Evolutionary conservation across 768 basidiomycete species (phyloP), one percentile per base, ranked within the genome.

Genomic region (Boletus rufocinnamomeus): DNA sequence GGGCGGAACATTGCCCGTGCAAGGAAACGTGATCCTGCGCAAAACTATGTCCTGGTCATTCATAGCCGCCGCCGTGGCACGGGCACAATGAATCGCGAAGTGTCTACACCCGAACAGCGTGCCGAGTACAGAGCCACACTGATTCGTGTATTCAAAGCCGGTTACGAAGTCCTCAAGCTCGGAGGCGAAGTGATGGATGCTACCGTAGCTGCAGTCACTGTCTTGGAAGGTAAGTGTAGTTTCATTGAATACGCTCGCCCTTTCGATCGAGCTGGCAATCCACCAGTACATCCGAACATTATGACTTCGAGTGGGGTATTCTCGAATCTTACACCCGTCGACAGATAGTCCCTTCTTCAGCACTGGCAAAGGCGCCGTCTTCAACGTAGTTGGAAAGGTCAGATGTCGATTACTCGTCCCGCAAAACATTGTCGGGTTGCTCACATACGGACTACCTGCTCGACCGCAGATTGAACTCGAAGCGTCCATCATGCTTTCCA

Each of bases 21-120:
- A 37, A 25, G 38, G 27, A 67, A 60, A 34, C 60, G 35, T 30
- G 48, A 50, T 21, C 28, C n/a, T 1, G 48, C 27, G 8, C 44
- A 60, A 30, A 71, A 69, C 37, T 70, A 71, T 30, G 30, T 30
- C 30, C 1, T 9, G 9, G 30, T 9, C 30, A 84, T 92, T 60
- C 90, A 93, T 69, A 91, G 91, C 35, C n/a, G n/a, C n/a, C n/a
- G n/a, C n/a, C n/a, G n/a, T n/a, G 91, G 91, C 8, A 89, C 91
- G 0, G 88, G 88, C 1, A 86, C 83, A 2, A 87, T 92, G 81
- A 74, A 74, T 28, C 81, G 78, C 57, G 72, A 78, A 28, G 71
- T 68, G n/a, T 82, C 86, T 13, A 86, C 88, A 1, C 85, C 84
- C 2, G 82, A 85, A 59, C 79, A 86, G 62, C 80, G 77, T 37